Conservation (phyloP, 108 stramenopile species). For the Nitzschia sp. region DNA sequence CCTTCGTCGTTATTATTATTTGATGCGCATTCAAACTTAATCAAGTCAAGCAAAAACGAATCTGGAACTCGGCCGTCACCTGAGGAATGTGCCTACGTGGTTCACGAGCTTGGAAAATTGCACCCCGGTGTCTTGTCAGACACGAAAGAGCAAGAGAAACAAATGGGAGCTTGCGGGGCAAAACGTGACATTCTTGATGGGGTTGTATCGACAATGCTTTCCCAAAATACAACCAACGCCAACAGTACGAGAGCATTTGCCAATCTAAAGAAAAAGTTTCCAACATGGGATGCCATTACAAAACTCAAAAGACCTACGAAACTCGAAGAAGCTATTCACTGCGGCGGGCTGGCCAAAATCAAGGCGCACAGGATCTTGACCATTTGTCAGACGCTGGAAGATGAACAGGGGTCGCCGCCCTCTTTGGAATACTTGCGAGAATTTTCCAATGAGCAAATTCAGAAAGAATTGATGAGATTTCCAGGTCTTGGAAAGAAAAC, state of each 20-base stretch:
- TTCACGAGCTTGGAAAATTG: slow-evolving; percentile 43
- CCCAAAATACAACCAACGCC: slow-evolving; percentile 81
- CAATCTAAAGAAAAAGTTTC: slow-evolving; percentile 55
- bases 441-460: slow-evolving; percentile 48
- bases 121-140: slow-evolving; percentile 64
- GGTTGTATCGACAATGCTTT: slow-evolving; percentile 75
- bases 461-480: slow-evolving; percentile 61
- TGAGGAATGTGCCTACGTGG: slow-evolving; percentile 38
- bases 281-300: slow-evolving; percentile 57
- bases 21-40: too few relatives aligned
- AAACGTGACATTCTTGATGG: slow-evolving; percentile 46
- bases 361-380: slow-evolving; percentile 58
- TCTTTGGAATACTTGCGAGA: slow-evolving; percentile 67
- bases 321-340: slow-evolving; percentile 58
- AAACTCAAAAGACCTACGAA: slow-evolving; percentile 18
- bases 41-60: too few relatives aligned
- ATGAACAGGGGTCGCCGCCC: slow-evolving; percentile 53
- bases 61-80: slow-evolving; percentile 25
- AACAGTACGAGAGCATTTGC: slow-evolving; percentile 61
- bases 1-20: not conserved
- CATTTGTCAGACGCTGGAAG: slow-evolving; percentile 45
- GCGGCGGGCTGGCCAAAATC: slow-evolving; percentile 68
- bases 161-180: slow-evolving; percentile 11
- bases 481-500: slow-evolving; percentile 84
- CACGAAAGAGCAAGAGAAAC: slow-evolving; percentile 44